Evolutionary conservation across 2,329 filamentous ascomycete genomes (phyloP), one percentile per base, ranked within the genome.

Genomic region (Penicillium sp.): DNA sequence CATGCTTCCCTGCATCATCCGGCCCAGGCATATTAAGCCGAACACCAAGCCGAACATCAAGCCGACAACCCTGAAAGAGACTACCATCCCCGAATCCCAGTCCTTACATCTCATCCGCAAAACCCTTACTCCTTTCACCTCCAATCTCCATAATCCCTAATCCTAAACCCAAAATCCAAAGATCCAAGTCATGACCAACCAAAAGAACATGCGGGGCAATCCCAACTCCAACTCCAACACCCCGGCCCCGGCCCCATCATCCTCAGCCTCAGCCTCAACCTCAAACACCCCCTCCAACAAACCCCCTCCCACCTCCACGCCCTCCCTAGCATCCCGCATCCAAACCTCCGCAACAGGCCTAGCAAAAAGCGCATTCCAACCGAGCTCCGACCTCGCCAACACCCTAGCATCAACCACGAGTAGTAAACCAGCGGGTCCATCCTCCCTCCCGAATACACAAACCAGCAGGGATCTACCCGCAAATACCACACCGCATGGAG

Each of bases 341-440:
- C 67, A 71, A 57, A 64, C 68, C 56, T 77, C 75, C 19, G 75
- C 75, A 50, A 65, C 62, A n/a, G 63, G 63, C 5, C 65, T 77
- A 31, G 61, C 72, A 25, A 68, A 66, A 15, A 69, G 64, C 57
- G 60, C 68, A 19, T 65, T 76, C 41, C 56, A 62, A 31, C 56
- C 60, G 47, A 27, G 53, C 19, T 46, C 60, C 7, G 61, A 66
- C 50, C 50, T 63, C 11, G 55, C 63, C 25, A 52, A 62, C 9
- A 62, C 63, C n/a, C 58, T 63, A 54, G 64, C 39, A 46, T 52
- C 41, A 59, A 59, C 58, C 65, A 61, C 61, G 6, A 56, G 57
- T 44, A 60, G 52, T 45, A 60, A 62, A 47, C 47, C 60, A 21
- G 51, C 62, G 3, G 10, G 33, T 11, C 27, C 38, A 5, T 21